These are phyloP conservation scores for Eucalyptus sideroxylon DNA, from an alignment of 345 rosid species.

Conservation along the genomic window DNA sequence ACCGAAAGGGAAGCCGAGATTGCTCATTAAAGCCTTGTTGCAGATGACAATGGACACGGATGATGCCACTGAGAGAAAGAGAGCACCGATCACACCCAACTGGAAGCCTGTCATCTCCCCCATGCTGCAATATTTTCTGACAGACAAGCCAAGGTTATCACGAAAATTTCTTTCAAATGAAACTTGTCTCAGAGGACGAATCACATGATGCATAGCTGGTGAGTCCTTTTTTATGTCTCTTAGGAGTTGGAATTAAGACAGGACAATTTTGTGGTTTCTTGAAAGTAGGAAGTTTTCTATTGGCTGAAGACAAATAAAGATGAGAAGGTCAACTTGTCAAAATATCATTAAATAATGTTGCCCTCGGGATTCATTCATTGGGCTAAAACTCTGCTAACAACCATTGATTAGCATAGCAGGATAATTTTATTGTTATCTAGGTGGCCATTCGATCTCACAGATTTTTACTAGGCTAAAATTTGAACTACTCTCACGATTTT, in stretches of 20 bases:
- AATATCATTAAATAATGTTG: background rate
- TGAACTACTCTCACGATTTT: background rate
- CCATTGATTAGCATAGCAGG: background rate
- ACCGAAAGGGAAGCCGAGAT: constrained; percentile 99
- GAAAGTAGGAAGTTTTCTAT: background rate
- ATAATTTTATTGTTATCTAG: background rate
- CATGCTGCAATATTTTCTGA: constrained; percentile 18
- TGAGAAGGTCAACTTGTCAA: background rate
- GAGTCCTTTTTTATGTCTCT: background rate
- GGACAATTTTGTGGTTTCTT: background rate
- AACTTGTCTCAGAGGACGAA: background rate
- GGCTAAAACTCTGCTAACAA: background rate
- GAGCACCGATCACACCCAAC: constrained; percentile 84
- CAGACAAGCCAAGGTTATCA: background rate
- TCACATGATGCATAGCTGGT: background rate
- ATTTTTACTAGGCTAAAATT: background rate
- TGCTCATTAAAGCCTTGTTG: constrained; percentile 99
- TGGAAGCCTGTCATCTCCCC: constrained; percentile 86
- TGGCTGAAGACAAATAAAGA: background rate
- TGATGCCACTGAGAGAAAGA: constrained; percentile 92
- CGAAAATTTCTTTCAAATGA: background rate
- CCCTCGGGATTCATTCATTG: background rate
- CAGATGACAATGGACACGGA: constrained; percentile 99
- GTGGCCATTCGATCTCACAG: background rate
- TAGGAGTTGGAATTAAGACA: background rate